Percentiles rank a stretch among this genome's conserved stretches.
Evolutionary conservation across 2,329 filamentous ascomycete genomes (phyloP).

Genomic region (Fusarium agapanthi): DNA sequence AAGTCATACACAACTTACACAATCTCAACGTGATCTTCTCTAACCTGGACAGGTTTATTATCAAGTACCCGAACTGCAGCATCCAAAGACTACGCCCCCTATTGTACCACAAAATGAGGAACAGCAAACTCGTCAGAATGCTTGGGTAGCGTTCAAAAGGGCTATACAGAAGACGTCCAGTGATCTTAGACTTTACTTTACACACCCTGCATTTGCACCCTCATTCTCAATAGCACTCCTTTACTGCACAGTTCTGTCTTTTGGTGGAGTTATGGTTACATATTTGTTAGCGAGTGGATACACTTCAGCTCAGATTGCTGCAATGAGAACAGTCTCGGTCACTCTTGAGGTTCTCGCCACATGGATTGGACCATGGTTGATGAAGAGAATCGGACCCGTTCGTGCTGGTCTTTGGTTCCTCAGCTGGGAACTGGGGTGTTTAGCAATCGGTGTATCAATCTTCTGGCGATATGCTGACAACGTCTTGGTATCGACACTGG

Average conservation of each 20-base stretch:
- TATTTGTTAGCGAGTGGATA: constrained; percentile 66
- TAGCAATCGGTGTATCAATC: constrained; percentile 54
- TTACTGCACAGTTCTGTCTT: constrained; percentile 69
- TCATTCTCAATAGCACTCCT: constrained; percentile 68
- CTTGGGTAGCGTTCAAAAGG: neutral
- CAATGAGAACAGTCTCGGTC: constrained; percentile 62
- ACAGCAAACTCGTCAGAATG: neutral
- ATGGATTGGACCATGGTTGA: constrained; percentile 65
- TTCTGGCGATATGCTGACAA: constrained; percentile 50
- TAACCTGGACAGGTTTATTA: constrained; percentile 38
- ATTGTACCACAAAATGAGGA: neutral
- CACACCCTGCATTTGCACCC: constrained; percentile 65
- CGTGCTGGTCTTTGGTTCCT: constrained; percentile 77
- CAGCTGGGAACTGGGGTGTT: constrained; percentile 70
- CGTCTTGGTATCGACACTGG: constrained; percentile 52
- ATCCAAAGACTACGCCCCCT: constrained; percentile 24
- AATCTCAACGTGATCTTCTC: neutral
- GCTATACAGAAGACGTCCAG: constrained; percentile 14
- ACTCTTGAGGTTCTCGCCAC: constrained; percentile 68
- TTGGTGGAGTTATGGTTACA: constrained; percentile 70
- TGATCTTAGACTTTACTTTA: constrained; percentile 55
- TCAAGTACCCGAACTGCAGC: constrained; percentile 41
- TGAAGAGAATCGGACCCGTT: constrained; percentile 63
- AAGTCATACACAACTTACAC: neutral
- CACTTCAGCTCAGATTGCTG: constrained; percentile 60